A percentile compares a stretch with the other conserved stretches of the same genome.
These are phyloP conservation scores for Adiantum capillusveneris DNA, from an alignment of 75 land plant genomes.

Conservation along the genomic window DNA sequence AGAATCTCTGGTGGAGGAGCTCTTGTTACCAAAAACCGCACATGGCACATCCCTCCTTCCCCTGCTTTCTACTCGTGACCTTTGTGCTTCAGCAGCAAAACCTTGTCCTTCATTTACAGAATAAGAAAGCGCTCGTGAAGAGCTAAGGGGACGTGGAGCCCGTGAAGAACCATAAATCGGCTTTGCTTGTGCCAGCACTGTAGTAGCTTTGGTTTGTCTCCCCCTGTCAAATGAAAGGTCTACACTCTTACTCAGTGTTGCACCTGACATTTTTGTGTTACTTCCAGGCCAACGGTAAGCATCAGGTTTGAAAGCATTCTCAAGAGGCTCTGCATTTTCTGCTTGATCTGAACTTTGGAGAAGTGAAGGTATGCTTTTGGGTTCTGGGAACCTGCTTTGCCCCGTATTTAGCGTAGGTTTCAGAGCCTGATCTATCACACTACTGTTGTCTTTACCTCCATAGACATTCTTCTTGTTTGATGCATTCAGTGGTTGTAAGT, in stretches of 20 bases:
- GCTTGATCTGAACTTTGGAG: conserved; percentile 21
- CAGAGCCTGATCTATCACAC: conserved; percentile 18
- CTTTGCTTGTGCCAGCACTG: conserved; percentile 10
- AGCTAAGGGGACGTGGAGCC: conserved; percentile 3
- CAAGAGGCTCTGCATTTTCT: conserved; percentile 27
- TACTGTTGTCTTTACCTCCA: neutral
- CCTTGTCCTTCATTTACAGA: conserved; percentile 11
- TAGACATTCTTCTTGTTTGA: neutral
- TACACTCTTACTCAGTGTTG: conserved; percentile 22
- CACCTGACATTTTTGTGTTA: conserved; percentile 16
- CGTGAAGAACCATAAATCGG: conserved; percentile 16
- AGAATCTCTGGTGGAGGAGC: too few relatives aligned
- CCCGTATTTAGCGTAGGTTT: conserved; percentile 25
- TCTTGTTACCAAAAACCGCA: too few relatives aligned
- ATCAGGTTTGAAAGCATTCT: conserved; percentile 18
- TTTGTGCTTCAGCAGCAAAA: neutral
- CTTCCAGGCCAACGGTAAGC: conserved; percentile 29
- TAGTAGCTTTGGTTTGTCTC: conserved; percentile 5
- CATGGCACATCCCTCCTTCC: too few relatives aligned
- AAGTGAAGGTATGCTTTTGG: conserved; percentile 19
- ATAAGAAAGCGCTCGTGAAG: conserved; percentile 9
- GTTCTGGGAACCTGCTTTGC: conserved; percentile 12
- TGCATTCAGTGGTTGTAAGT: too few relatives aligned
- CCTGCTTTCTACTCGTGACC: too few relatives aligned
- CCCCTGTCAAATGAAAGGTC: conserved; percentile 22